Percentiles rank a stretch among this genome's conserved stretches.
phyloP scores from a whole-genome alignment of 2,329 filamentous ascomycete genomes.

The Phyllosticta paracitricarpa region DNA sequence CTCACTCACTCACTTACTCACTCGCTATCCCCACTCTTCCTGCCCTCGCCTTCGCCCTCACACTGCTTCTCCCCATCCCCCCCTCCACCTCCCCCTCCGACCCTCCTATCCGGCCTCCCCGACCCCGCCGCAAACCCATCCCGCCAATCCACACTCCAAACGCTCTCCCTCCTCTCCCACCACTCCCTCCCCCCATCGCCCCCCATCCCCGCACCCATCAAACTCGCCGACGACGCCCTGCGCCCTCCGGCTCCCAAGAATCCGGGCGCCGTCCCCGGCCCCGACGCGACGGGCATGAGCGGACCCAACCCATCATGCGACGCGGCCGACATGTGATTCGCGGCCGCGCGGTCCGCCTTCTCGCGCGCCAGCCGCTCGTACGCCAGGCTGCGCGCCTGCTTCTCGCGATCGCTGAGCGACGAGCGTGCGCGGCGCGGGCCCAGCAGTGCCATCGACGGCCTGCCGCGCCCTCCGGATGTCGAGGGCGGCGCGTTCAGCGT shows the following conservation, averaged over 20 bases:
- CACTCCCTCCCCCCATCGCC: background rate
- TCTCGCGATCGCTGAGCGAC: background rate
- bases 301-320: background rate
- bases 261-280: background rate
- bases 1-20: background rate
- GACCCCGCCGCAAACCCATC: background rate
- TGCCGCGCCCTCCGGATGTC: background rate
- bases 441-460: background rate
- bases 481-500: background rate
- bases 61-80: background rate
- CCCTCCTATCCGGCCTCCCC: background rate
- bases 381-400: conserved; percentile 24
- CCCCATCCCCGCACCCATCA: background rate
- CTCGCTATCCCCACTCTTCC: background rate
- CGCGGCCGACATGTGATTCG: background rate
- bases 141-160: background rate
- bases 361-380: conserved; percentile 30
- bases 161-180: background rate
- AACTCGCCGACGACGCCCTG: background rate
- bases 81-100: background rate
- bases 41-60: background rate
- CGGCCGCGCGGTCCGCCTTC: conserved; percentile 18
- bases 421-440: conserved; percentile 11
- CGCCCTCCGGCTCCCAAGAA: background rate
- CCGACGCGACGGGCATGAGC: background rate